These are phyloP conservation scores for Verticillium tricorpus DNA, from an alignment of 2,329 filamentous ascomycete genomes.

Conservation along the genomic window DNA sequence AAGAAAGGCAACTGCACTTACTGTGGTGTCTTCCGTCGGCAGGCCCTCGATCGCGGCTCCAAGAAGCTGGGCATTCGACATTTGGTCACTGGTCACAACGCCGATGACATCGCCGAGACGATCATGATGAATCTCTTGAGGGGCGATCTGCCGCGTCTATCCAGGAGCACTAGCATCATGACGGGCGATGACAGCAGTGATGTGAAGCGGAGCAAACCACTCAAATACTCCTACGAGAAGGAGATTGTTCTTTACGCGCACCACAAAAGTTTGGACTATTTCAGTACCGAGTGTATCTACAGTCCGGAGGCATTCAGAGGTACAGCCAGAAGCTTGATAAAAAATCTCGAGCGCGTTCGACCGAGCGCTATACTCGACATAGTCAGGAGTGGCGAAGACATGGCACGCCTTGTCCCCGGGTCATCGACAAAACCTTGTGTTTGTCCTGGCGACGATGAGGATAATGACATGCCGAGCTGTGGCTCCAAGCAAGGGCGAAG, in stretches of 20 bases:
- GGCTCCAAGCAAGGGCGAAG: conserved; percentile 15
- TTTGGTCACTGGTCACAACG: conserved; percentile 96
- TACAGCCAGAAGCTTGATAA: conserved; percentile 86
- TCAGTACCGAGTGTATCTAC: conserved; percentile 97
- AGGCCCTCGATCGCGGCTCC: conserved; percentile 89
- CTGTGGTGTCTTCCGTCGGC: conserved; percentile 90
- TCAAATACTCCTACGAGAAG: conserved; percentile 98
- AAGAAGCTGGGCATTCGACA: conserved; percentile 84
- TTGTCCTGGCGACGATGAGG: conserved; percentile 35
- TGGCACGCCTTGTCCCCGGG: conserved; percentile 78
- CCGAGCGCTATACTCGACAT: conserved; percentile 95
- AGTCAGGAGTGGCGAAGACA: conserved; percentile 90
- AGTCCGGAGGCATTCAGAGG: conserved; percentile 95
- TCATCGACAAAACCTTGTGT: conserved; percentile 42
- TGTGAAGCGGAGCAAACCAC: conserved; percentile 90
- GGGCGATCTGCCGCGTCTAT: conserved; percentile 82
- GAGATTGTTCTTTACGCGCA: conserved; percentile 98
- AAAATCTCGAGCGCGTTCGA: conserved; percentile 87
- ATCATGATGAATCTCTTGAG: conserved; percentile 95
- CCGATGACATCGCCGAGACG: conserved; percentile 94
- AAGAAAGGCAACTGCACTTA: conserved; percentile 99
- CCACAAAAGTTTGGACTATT: conserved; percentile 95
- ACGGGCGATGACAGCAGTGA: conserved; percentile 75
- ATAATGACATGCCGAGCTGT: conserved; percentile 52
- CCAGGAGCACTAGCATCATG: conserved; percentile 85